Percentiles rank a stretch among this genome's conserved stretches.
Conservation (phyloP, 129 eudicot genomes). For the Smallanthus sonchifolius region DNA sequence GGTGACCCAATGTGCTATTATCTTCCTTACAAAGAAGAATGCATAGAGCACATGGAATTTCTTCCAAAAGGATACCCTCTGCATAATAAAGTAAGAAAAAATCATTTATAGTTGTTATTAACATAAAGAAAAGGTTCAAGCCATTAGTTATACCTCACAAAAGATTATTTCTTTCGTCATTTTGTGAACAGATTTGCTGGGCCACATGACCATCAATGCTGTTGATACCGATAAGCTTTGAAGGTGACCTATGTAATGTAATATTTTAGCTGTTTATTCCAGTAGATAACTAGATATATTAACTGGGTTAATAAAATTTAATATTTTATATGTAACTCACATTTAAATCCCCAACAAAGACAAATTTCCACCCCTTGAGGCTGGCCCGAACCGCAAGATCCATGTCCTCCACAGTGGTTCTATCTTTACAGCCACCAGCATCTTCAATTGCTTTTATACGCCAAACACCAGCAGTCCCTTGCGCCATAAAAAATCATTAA, state of each 20-base stretch:
- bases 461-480: conserved; percentile 93
- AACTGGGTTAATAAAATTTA: background rate
- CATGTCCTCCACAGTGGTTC: conserved; percentile 92
- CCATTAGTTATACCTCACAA: conserved; percentile 47
- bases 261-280: conserved; percentile 14
- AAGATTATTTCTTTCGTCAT: conserved; percentile 65
- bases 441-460: conserved; percentile 64
- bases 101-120: background rate
- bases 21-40: conserved; percentile 90
- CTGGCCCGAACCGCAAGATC: conserved; percentile 86
- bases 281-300: background rate
- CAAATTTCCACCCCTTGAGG: conserved; percentile 81
- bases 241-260: conserved; percentile 55
- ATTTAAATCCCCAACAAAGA: conserved; percentile 63
- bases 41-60: conserved; percentile 72
- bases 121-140: background rate
- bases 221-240: conserved; percentile 77
- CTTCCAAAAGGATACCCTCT: conserved; percentile 78
- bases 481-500: background rate
- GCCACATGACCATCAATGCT: conserved; percentile 97
- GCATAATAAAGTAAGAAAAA: conserved; percentile 27
- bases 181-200: conserved; percentile 78
- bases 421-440: conserved; percentile 94
- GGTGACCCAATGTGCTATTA: conserved; percentile 85
- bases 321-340: conserved; percentile 26